Evolutionary conservation across 1,284 basidiomycete genomes (phyloP).

Genomic region (Fomitopsis betulina): DNA sequence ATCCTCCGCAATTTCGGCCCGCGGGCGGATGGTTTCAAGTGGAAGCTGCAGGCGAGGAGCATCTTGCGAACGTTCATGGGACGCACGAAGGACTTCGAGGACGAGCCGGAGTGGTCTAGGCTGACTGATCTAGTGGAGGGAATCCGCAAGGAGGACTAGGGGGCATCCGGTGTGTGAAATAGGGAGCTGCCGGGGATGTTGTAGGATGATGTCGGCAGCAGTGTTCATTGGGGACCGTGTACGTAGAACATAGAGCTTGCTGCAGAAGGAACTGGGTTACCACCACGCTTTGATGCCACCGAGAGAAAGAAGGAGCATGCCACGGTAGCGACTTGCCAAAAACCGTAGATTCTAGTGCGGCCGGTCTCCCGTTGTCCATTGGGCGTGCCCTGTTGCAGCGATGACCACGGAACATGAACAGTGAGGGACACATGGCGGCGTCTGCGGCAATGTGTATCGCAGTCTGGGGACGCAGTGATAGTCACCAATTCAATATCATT

Average conservation of each 20-base stretch:
- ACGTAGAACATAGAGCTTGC: background rate
- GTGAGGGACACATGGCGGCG: constrained; percentile 14
- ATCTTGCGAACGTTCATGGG: constrained; percentile 88
- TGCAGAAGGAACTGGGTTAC: background rate
- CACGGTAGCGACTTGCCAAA: constrained; percentile 11
- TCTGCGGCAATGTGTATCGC: constrained; percentile 5
- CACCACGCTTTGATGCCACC: background rate
- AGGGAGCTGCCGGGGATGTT: background rate
- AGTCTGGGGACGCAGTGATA: constrained; percentile 2
- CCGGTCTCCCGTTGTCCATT: constrained; percentile 5
- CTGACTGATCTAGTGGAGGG: constrained; percentile 62
- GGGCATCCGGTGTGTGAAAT: constrained; percentile 5
- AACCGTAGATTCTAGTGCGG: constrained; percentile 11
- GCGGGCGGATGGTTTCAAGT: constrained; percentile 57
- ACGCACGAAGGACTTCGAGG: constrained; percentile 77
- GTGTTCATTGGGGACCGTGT: constrained; percentile 6
- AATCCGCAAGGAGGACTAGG: constrained; percentile 29
- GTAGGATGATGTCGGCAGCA: constrained; percentile 22
- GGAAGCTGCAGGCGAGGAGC: constrained; percentile 85
- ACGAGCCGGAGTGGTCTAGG: constrained; percentile 79
- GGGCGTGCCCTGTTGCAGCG: constrained; percentile 11
- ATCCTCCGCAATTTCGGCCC: constrained; percentile 81
- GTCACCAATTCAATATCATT: constrained; percentile 47
- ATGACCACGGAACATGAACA: constrained; percentile 18
- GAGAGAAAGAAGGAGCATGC: background rate